Evolutionary conservation across 345 rosid genomes (phyloP).

Genomic region (Linum tenue): DNA sequence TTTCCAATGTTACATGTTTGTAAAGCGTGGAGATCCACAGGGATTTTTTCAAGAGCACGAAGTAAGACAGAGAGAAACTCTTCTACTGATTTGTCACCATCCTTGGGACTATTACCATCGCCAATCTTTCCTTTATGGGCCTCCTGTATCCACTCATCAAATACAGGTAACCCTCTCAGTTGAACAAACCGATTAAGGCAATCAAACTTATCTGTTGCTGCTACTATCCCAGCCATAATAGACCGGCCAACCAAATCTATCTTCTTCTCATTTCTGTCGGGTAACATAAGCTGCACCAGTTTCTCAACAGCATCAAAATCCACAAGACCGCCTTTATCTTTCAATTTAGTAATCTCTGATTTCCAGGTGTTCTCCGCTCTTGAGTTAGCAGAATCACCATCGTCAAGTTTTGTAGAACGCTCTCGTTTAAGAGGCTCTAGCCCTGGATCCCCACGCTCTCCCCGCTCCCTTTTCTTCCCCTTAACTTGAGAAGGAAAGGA

Average conservation of each 20-base stretch:
- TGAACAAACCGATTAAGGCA: conserved; percentile 6
- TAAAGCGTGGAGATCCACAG: conserved; percentile 7
- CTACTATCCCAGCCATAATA: conserved; percentile 1
- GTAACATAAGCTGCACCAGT: conserved; percentile 6
- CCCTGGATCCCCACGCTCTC: conserved; percentile 3
- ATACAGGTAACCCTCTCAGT: conserved; percentile 7
- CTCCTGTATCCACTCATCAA: conserved; percentile 10
- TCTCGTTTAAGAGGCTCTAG: conserved; percentile 5
- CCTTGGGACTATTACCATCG: conserved; percentile 7
- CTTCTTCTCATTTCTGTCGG: neutral
- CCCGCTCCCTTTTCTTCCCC: conserved; percentile 8
- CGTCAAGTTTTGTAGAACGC: neutral
- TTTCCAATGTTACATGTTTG: conserved; percentile 8
- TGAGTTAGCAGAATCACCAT: conserved; percentile 5
- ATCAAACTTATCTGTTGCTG: conserved; percentile 1
- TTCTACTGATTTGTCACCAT: conserved; percentile 2
- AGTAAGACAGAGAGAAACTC: conserved; percentile 4
- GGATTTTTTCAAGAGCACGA: conserved; percentile 8
- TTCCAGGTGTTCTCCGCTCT: neutral
- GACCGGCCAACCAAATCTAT: conserved; percentile 5
- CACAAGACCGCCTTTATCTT: conserved; percentile 5
- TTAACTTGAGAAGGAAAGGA: conserved; percentile 5
- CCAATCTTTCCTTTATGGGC: conserved; percentile 7
- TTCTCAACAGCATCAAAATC: conserved; percentile 5
- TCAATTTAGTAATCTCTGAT: conserved; percentile 1